Conservation (phyloP, 305 asterid species). For the Fraxinus xanthoxyloides region DNA sequence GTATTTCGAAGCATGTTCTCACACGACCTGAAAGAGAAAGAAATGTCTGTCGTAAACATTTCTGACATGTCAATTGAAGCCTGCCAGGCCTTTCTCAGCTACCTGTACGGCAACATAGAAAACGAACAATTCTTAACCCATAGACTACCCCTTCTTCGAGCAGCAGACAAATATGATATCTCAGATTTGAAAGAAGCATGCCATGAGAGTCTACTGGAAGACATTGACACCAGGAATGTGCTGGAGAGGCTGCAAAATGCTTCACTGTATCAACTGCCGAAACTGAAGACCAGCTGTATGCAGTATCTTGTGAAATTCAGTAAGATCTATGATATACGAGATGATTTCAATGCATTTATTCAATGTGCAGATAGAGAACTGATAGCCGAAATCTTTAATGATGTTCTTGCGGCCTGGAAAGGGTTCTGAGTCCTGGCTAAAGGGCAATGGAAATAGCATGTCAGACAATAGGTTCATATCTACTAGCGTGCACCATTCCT, state of each 20-base stretch:
- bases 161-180: constrained; percentile 84
- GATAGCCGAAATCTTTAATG: constrained; percentile 59
- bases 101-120: constrained; percentile 67
- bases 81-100: constrained; percentile 68
- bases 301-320: constrained; percentile 84
- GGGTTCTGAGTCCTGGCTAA: constrained; percentile 47
- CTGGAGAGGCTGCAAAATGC: constrained; percentile 90
- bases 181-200: constrained; percentile 80
- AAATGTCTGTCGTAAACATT: constrained; percentile 60
- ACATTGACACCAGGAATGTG: constrained; percentile 70
- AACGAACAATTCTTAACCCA: constrained; percentile 60
- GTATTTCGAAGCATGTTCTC: constrained; percentile 94
- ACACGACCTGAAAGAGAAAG: constrained; percentile 84
- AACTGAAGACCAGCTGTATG: constrained; percentile 73
- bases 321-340: constrained; percentile 73
- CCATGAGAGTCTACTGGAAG: constrained; percentile 81
- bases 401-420: constrained; percentile 82
- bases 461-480: background rate
- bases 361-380: constrained; percentile 76
- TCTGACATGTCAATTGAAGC: constrained; percentile 88
- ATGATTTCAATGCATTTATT: constrained; percentile 62
- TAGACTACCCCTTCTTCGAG: constrained; percentile 73
- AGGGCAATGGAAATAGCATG: background rate
- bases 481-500: constrained; percentile 9
- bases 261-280: constrained; percentile 59